Base-by-base conservation (phyloP, 1,139 yeast genomes). In the Suhomyces chickasaworum region DNA sequence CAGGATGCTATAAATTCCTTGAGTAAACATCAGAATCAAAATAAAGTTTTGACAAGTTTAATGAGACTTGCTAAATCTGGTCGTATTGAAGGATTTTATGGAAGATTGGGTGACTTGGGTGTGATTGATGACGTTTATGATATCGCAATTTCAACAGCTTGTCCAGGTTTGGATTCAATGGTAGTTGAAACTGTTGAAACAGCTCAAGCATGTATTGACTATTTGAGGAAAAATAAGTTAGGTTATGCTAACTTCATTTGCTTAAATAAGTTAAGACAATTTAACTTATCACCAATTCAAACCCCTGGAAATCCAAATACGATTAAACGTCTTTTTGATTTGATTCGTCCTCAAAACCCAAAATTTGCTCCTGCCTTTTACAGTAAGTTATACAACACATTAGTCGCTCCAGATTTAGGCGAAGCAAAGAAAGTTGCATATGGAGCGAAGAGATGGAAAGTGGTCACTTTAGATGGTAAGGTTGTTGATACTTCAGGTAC, bases 401-500 rank as follows among this genome's bases (percentile, higher is more conserved):
- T 93, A 40, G 98, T 93, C 2, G 96, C 97, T 0, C 69, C 79
- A 1, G 81, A 87, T 59, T 73, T 91, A 50, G 78, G 77, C 35
- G 91, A 87, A 58, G 99, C 99, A 0, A 85, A 89, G 53, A 70
- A 78, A 37, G 95, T 93, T 33, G 98, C 99, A 0, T 93, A 86
- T 69, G 96, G 97, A 1, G 70, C 76, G 2, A 81, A 76, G 52
- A 73, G 96, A 51, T 89, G 83, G 77, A 80, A 96, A 58, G 98
- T 91, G 10, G 99, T 95, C 0, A 89, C 99, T 0, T 66, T 90
- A 13, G 96, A 89, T 65, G 99, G 99, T 25, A 87, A 89, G 57
- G 73, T 93, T 29, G 93, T 95, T 47, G 98, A 91, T 60, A 83
- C 86, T n/a, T 87, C 96, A 2, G 99, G 99, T 66, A 88, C 98